A percentile compares a stretch with the other conserved stretches of the same genome.
These are phyloP conservation scores for Ophiocordyceps camponoti-saundersi DNA, from an alignment of 2,329 filamentous ascomycete genomes.

Conservation along the genomic window DNA sequence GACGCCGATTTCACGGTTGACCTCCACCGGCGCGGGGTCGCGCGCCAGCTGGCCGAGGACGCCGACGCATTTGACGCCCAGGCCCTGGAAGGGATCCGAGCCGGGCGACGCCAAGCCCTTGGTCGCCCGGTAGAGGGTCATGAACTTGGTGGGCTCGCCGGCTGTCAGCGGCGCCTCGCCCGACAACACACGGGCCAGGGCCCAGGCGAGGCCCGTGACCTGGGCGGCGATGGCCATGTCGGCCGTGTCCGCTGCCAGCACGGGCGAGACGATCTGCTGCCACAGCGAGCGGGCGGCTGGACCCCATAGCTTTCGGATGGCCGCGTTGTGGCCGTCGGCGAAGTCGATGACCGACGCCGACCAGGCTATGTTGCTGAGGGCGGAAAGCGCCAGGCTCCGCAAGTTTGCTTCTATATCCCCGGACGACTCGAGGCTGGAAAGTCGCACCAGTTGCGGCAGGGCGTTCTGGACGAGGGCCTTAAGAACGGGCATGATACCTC, in stretches of 20 bases:
- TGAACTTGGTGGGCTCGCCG: slow-evolving; percentile 45
- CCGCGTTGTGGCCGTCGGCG: slow-evolving; percentile 30
- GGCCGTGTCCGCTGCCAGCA: slow-evolving; percentile 42
- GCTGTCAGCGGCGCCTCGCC: slow-evolving; percentile 28
- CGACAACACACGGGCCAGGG: slow-evolving; percentile 38
- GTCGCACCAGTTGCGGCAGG: slow-evolving; percentile 26
- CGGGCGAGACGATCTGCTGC: slow-evolving; percentile 34
- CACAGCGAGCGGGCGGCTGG: slow-evolving; percentile 38
- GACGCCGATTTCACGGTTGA: slow-evolving; percentile 45
- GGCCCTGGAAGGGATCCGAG: slow-evolving; percentile 41
- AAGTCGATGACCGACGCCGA: slow-evolving; percentile 46
- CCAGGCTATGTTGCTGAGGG: slow-evolving; percentile 53
- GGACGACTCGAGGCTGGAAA: slow-evolving; percentile 21
- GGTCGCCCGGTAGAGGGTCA: slow-evolving; percentile 46
- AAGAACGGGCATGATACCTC: slow-evolving; percentile 35
- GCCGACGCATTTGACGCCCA: slow-evolving; percentile 50
- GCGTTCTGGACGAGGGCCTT: slow-evolving; percentile 20
- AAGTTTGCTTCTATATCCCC: slow-evolving; percentile 26
- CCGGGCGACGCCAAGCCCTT: slow-evolving; percentile 15
- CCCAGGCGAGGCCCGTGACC: slow-evolving; percentile 51
- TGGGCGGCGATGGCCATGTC: slow-evolving; percentile 44
- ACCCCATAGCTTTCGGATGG: slow-evolving; percentile 35
- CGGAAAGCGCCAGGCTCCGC: slow-evolving; percentile 36
- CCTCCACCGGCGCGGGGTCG: slow-evolving; percentile 30
- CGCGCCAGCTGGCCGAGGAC: slow-evolving; percentile 47